phyloP scores from a whole-genome alignment of 768 basidiomycete species.

The Flagelloscypha sp. region DNA sequence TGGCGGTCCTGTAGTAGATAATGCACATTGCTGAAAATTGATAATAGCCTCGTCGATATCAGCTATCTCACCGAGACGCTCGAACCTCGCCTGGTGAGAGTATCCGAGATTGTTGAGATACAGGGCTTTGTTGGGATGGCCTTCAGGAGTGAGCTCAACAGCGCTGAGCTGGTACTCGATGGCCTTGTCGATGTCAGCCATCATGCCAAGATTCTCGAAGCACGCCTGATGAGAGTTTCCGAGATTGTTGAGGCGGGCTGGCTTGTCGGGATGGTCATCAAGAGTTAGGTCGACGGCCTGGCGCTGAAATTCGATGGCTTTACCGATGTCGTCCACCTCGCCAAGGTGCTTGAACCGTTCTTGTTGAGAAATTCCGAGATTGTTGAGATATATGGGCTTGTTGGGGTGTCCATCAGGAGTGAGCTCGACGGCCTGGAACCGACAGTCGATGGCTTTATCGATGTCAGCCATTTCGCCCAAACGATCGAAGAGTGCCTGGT shows the following conservation, averaged over 20 bases:
- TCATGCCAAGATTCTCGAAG: too few species aligned
- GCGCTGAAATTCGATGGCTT: too few species aligned
- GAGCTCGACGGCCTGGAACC: conserved; percentile 9
- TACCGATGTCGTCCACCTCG: conserved; percentile 16
- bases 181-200: conserved; percentile 19
- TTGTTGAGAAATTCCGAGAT: conserved; percentile 16
- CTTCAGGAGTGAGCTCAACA: conserved; percentile 10
- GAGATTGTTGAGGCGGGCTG: conserved; percentile 5
- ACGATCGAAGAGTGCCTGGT: conserved; percentile 16
- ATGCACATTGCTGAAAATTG: too few species aligned
- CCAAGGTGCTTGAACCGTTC: conserved; percentile 17
- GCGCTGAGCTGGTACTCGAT: conserved; percentile 10
- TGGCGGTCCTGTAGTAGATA: too few species aligned
- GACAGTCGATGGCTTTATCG: conserved; percentile 12
- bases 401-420: conserved; percentile 11
- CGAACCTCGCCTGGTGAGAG: conserved; percentile 14
- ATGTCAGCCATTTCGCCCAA: conserved; percentile 18
- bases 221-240: conserved; percentile 3
- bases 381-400: conserved; percentile 11
- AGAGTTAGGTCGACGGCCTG: too few species aligned
- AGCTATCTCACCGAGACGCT: conserved; percentile 12
- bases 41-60: conserved; percentile 19
- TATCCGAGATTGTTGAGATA: conserved; percentile 14
- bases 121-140: conserved; percentile 11
- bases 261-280: conserved; percentile 1